Evolutionary conservation across 345 rosid species (phyloP), one percentile per base, ranked within the genome.

Genomic region (Cardamine occulta): DNA sequence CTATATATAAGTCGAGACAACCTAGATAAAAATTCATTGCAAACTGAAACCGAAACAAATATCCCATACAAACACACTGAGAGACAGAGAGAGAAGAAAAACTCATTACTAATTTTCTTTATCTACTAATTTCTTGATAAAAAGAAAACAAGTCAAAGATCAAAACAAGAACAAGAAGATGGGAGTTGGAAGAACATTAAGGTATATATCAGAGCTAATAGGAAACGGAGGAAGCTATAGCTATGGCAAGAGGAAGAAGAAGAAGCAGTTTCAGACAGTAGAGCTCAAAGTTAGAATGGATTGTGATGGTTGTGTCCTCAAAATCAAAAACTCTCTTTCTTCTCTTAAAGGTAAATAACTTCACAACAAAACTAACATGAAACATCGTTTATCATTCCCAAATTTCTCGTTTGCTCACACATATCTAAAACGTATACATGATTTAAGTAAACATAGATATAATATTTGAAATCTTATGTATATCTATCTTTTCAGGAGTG

Each of bases 241-340:
- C 61, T 84, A 87, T 73, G 84, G 86, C 21, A 76, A 84, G 74
- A 84, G 78, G 76, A 82, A 85, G 88, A 86, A 77, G 85, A 83
- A 59, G 87, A 88, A 87, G 80, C 97, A 85, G 47, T 67, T 84
- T 52, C 99, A 90, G 73, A 90, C 93, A 1, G 94, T 92, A 18
- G 99, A 95, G 77, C 89, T 95, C 23, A 95, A 95, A 85, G 90
- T 95, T 59, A 88, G 91, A 72, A 95, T 95, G 97, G 99, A 95
- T 71, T 95, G 99, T 82, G 99, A 92, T 88, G 99, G 99, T 57
- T 95, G 99, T 75, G 99, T 86, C 76, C 98, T 90, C 59, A 95
- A 95, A 81, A 87, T 95, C 83, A 95, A 87, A 82, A 92, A 92
- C 9, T 80, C 93, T 54, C 85, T 95, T 13, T 87, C 96, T 82